Percentiles rank a stretch among this genome's conserved stretches.
Evolutionary conservation across 306 rosid genomes (phyloP).

Genomic region (Astragalus glycyphyllos): DNA sequence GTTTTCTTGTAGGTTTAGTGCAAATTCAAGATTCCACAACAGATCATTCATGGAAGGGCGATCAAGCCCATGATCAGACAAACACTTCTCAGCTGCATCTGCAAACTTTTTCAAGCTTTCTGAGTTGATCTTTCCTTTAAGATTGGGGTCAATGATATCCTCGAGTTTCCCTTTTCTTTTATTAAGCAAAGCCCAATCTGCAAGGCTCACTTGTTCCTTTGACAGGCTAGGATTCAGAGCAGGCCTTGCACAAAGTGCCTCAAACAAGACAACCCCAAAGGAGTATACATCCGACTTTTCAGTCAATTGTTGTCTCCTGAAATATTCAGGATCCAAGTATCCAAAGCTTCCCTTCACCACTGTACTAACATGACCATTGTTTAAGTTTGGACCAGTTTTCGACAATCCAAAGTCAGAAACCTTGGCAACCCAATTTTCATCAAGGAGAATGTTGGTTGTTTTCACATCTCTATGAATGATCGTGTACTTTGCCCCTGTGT

Average conservation of each 20-base stretch:
- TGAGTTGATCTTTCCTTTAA: slow-evolving; percentile 51
- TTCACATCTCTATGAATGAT: slow-evolving; percentile 70
- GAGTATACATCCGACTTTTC: slow-evolving; percentile 67
- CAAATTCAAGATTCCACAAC: slow-evolving; percentile 62
- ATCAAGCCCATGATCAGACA: slow-evolving; percentile 52
- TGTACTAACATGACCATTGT: slow-evolving; percentile 58
- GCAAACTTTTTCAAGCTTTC: slow-evolving; percentile 60
- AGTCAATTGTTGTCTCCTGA: slow-evolving; percentile 64
- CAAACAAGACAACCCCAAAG: slow-evolving; percentile 64
- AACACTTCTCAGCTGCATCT: slow-evolving; percentile 61
- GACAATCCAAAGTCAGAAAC: slow-evolving; percentile 67
- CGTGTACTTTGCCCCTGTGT: slow-evolving; percentile 62
- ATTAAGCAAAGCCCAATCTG: slow-evolving; percentile 58
- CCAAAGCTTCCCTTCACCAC: slow-evolving; percentile 71
- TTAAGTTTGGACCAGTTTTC: slow-evolving; percentile 62
- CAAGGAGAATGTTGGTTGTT: slow-evolving; percentile 60
- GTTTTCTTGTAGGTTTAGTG: slow-evolving; percentile 52
- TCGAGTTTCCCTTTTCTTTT: slow-evolving; percentile 55
- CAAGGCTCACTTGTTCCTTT: slow-evolving; percentile 61
- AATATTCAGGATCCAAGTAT: slow-evolving; percentile 64
- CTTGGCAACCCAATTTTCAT: slow-evolving; percentile 64
- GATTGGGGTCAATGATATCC: slow-evolving; percentile 54
- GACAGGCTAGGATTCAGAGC: slow-evolving; percentile 56
- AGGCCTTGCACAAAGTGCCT: slow-evolving; percentile 57
- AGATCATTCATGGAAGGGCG: slow-evolving; percentile 69